phyloP scores from a whole-genome alignment of 2,329 filamentous ascomycete species.

The Sphaceloma murrayae region DNA sequence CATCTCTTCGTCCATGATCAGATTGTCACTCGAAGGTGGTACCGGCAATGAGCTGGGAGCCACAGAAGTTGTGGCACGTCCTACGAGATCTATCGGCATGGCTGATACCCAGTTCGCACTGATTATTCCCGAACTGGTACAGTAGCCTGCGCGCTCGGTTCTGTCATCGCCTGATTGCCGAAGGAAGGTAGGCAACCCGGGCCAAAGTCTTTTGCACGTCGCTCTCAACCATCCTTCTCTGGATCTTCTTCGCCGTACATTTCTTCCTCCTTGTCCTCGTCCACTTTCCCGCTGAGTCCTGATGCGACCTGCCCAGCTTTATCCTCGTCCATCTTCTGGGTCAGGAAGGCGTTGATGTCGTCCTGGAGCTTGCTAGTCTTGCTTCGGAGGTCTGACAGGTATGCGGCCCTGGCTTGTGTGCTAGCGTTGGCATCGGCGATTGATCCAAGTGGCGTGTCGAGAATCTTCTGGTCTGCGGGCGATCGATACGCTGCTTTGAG shows the following conservation, averaged over 20 bases:
- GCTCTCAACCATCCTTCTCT: slow-evolving; percentile 41
- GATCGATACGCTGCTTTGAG: slow-evolving; percentile 25
- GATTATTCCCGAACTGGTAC: too few species aligned
- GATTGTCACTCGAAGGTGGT: too few species aligned
- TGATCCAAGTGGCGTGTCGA: slow-evolving; percentile 21
- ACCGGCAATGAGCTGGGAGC: too few species aligned
- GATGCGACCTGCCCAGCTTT: slow-evolving; percentile 41
- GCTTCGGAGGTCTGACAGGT: slow-evolving; percentile 50
- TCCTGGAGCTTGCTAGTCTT: slow-evolving; percentile 53
- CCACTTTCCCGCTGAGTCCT: slow-evolving; percentile 21
- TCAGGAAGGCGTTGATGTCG: slow-evolving; percentile 61
- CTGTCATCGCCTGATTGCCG: too few species aligned
- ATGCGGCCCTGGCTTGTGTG: slow-evolving; percentile 46
- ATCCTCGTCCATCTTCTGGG: slow-evolving; percentile 64
- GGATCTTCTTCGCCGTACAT: slow-evolving; percentile 78
- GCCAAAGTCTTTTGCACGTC: too few species aligned
- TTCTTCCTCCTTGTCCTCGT: slow-evolving; percentile 47
- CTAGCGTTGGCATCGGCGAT: slow-evolving; percentile 22
- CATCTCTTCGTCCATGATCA: too few species aligned
- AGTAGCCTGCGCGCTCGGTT: too few species aligned
- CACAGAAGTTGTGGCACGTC: too few species aligned
- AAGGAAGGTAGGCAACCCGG: too few species aligned
- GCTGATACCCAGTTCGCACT: too few species aligned
- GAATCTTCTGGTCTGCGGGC: slow-evolving; percentile 21
- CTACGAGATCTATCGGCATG: too few species aligned